Percentiles rank a stretch among this genome's conserved stretches.
phyloP scores from a whole-genome alignment of 306 rosid genomes.

The Senna tora region DNA sequence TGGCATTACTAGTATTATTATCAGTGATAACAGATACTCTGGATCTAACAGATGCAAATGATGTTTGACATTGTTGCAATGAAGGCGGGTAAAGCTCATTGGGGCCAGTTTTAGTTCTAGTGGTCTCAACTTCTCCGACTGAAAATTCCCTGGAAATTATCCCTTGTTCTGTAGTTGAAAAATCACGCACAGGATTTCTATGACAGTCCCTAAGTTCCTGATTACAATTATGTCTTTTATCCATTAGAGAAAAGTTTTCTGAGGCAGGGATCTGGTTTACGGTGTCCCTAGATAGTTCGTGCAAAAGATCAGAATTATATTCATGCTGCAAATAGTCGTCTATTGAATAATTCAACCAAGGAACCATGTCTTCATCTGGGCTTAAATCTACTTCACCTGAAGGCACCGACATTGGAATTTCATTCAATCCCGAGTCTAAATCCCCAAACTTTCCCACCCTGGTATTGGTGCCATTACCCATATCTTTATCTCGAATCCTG shows the following conservation, averaged over 20 bases:
- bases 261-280: conserved; percentile 47
- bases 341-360: conserved; percentile 70
- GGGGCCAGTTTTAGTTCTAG: conserved; percentile 40
- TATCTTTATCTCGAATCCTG: conserved; percentile 47
- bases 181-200: conserved; percentile 41
- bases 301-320: conserved; percentile 59
- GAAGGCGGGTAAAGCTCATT: conserved; percentile 43
- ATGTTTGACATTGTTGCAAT: conserved; percentile 49
- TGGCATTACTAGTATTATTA: conserved; percentile 44
- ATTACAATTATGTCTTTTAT: conserved; percentile 45
- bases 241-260: conserved; percentile 44
- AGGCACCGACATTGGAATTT: conserved; percentile 52
- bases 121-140: conserved; percentile 38
- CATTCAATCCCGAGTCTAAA: conserved; percentile 50
- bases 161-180: conserved; percentile 47
- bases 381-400: conserved; percentile 55
- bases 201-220: conserved; percentile 49
- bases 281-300: conserved; percentile 63
- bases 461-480: conserved; percentile 46
- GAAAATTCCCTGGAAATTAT: conserved; percentile 46
- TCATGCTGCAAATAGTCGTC: conserved; percentile 64
- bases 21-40: conserved; percentile 43
- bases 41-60: conserved; percentile 52
- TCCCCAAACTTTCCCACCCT: conserved; percentile 57
- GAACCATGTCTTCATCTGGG: conserved; percentile 64